Evolutionary conservation across 2,329 filamentous ascomycete genomes (phyloP), one percentile per base, ranked within the genome.

Genomic region (Colletotrichum destructivum): DNA sequence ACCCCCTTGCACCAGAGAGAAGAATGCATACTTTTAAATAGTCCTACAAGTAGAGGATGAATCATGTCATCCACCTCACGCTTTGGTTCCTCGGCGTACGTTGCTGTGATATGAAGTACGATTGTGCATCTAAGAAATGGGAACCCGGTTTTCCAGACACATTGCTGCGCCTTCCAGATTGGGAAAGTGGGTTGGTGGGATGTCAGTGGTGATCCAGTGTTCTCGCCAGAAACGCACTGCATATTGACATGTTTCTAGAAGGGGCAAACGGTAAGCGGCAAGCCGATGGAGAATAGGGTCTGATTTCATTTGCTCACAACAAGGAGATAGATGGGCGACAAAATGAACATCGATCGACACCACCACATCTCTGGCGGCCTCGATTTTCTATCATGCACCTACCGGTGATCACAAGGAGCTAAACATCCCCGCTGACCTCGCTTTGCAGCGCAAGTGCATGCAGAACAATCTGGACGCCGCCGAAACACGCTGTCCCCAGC

Each of bases 401-500:
- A 68, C 31, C 64, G 69, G 69, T 44, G 69, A 71, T 62, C 38
- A 12, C 15, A n/a, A 35, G n/a, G 62, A 47, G 26, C 69, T 64
- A 69, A 38, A n/a, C 16, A 3, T 46, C 23, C 47, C 56, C 59
- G 65, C 59, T 69, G 69, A 64, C 69, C 59, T 64, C 16, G 47
- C 40, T 42, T 62, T 31, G 64, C 52, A 60, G 47, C 21, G 52
- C 49, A 54, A 62, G 46, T 38, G 60, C 35, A 54, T 31, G 46
- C 35, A 16, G 26, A 62, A 38, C 56, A 55, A 18, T 16, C n/a
- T 56, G n/a, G 44, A 21, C 8, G 21, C 46, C n/a, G 23, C 26
- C n/a, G 42, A 47, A 61, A 15, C 42, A 54, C 54, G 57, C 52
- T 11, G 31, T 44, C 49, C 44, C 16, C 35, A 51, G 61, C 61